Conservation (phyloP, 1,139 yeast genomes). For the Nakaseomyces kungkrabaensis region DNA sequence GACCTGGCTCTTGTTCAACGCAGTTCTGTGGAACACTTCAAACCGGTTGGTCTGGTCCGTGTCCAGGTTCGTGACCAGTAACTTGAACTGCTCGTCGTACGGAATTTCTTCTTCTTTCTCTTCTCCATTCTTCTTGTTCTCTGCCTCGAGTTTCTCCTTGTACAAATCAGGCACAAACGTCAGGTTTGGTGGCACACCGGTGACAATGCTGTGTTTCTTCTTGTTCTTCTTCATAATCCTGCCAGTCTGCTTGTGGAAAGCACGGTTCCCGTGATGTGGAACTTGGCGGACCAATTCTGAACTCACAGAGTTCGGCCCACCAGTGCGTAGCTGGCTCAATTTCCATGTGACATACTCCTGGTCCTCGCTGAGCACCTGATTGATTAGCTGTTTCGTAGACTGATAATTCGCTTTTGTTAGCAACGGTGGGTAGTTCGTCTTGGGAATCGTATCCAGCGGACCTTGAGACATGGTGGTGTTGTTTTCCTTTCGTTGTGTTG, state of each 20-base stretch:
- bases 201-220: not conserved
- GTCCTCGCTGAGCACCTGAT: slow-evolving; percentile 28
- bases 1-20: slow-evolving; percentile 68
- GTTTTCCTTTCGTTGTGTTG: not conserved
- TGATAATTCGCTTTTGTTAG: slow-evolving; percentile 24
- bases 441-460: slow-evolving; percentile 26
- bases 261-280: not conserved
- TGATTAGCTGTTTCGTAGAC: slow-evolving; percentile 26
- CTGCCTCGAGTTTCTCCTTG: not conserved
- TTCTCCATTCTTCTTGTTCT: not conserved
- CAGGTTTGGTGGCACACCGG: not conserved
- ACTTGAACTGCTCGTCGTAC: slow-evolving; percentile 47
- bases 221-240: not conserved
- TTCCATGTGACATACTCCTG: slow-evolving; percentile 29
- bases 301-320: slow-evolving; percentile 22
- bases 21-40: slow-evolving; percentile 79
- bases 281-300: not conserved
- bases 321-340: slow-evolving; percentile 23
- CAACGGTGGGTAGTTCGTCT: slow-evolving; percentile 22
- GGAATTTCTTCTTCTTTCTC: slow-evolving; percentile 15
- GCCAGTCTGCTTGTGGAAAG: not conserved
- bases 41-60: slow-evolving; percentile 81
- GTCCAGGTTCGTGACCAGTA: slow-evolving; percentile 63
- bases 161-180: not conserved
- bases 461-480: slow-evolving; percentile 11